These are phyloP conservation scores for Hippophae rhamnoides DNA, from an alignment of 306 rosid genomes.

Conservation along the genomic window DNA sequence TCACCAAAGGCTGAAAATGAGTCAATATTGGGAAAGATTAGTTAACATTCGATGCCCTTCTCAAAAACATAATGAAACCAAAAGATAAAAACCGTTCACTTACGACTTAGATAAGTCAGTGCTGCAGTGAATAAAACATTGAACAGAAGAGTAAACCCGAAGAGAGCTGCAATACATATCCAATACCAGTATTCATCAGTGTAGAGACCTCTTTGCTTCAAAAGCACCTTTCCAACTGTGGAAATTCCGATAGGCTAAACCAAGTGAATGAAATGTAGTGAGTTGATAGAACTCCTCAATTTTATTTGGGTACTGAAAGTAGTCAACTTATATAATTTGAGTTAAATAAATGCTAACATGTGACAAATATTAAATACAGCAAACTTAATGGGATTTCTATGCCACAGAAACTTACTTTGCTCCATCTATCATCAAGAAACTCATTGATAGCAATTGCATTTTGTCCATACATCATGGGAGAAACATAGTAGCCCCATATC, in stretches of 20 bases:
- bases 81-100: conserved; percentile 14
- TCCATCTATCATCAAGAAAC: conserved; percentile 63
- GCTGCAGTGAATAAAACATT: conserved; percentile 42
- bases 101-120: conserved; percentile 57
- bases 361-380: background rate
- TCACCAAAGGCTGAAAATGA: too few relatives aligned
- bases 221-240: conserved; percentile 35
- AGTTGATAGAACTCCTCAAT: too few relatives aligned
- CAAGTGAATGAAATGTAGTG: conserved; percentile 10
- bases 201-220: conserved; percentile 48
- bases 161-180: conserved; percentile 65
- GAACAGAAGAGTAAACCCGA: conserved; percentile 57
- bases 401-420: conserved; percentile 30
- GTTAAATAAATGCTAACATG: background rate
- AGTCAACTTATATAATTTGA: background rate
- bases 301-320: too few relatives aligned
- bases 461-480: conserved; percentile 67
- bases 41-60: background rate
- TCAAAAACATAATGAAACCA: background rate
- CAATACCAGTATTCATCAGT: conserved; percentile 61
- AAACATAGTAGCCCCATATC: conserved; percentile 68
- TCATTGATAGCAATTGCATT: conserved; percentile 58
- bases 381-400: background rate
- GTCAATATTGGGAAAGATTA: too few relatives aligned
- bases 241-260: conserved; percentile 21